Evolutionary conservation across 2,329 filamentous ascomycete species (phyloP).

Genomic region (Xylaria multiplex): DNA sequence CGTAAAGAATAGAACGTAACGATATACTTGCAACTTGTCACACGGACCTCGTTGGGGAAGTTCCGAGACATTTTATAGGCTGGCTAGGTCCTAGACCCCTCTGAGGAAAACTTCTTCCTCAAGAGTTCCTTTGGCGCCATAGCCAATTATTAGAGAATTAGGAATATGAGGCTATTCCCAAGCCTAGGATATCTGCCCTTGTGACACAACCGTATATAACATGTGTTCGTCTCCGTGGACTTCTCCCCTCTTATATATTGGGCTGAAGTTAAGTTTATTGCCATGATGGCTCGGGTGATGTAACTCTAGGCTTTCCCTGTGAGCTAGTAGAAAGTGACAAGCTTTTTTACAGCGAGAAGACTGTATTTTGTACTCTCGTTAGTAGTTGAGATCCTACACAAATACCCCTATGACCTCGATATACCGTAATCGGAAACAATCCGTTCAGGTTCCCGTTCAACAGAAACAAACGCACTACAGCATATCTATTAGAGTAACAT

Average conservation of each 20-base stretch:
- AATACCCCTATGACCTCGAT: background rate
- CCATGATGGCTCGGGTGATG: slow-evolving; percentile 43
- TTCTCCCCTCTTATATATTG: slow-evolving; percentile 3
- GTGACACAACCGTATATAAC: background rate
- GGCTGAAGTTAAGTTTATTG: slow-evolving; percentile 24
- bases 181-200: no score
- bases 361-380: slow-evolving; percentile 17
- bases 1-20: slow-evolving; percentile 43
- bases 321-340: slow-evolving; percentile 39
- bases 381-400: background rate
- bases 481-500: no score
- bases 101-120: no score
- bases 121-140: no score
- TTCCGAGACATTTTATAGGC: no score
- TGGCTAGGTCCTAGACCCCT: no score
- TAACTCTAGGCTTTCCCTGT: slow-evolving; percentile 37
- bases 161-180: no score
- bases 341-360: slow-evolving; percentile 43
- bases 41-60: no score
- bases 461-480: no score
- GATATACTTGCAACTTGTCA: background rate
- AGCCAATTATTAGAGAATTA: no score
- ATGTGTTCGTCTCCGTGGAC: background rate
- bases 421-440: no score
- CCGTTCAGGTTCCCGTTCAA: no score